Evolutionary conservation across 2,329 filamentous ascomycete genomes (phyloP), one percentile per base, ranked within the genome.

Genomic region (Colletotrichum sp.): DNA sequence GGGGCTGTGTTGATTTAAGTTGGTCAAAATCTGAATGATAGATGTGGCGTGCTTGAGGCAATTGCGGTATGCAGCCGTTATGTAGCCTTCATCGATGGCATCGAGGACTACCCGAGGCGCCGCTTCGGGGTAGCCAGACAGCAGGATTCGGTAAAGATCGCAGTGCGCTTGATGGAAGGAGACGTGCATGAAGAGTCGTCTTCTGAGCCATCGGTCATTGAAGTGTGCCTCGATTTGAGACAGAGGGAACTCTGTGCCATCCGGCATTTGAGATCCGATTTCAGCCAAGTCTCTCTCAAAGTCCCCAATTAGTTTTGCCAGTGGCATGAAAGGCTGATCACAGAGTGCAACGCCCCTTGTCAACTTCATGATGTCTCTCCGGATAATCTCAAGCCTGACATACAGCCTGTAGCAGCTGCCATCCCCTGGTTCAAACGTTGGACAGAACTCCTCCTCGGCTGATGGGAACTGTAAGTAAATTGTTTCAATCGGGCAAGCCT

Each of bases 151-250:
- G 70, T 87, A 87, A 6, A 88, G 75, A 64, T 88, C 86, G 77
- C 85, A 87, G 68, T 87, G 83, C 13, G 83, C 85, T 63, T 87
- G 85, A 21, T 87, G 85, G 79, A 83, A 87, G 1, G 83, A 85
- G 21, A 82, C 78, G 73, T 83, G 82, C 9, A 84, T 72, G 78
- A 84, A 81, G n/a, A 85, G 75, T 34, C 77, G 77, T 3, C 78
- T 43, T 7, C 79, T 70, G 9, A 79, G 76, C 79, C 79, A 81
- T 2, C 75, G 77, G 32, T 67, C 75, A 7, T 72, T 52, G 21
- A 78, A 69, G 52, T 48, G 72, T 15, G 18, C 77, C 34, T 55
- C 73, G 6, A 57, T 72, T 52, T 75, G 72, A 24, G 52, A 52
- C 12, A 72, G 57, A 16, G 77, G 69, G 21, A 80, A 71, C 16